These are phyloP conservation scores for Melaleuca quinquenervia DNA, from an alignment of 345 rosid species.

Conservation along the genomic window DNA sequence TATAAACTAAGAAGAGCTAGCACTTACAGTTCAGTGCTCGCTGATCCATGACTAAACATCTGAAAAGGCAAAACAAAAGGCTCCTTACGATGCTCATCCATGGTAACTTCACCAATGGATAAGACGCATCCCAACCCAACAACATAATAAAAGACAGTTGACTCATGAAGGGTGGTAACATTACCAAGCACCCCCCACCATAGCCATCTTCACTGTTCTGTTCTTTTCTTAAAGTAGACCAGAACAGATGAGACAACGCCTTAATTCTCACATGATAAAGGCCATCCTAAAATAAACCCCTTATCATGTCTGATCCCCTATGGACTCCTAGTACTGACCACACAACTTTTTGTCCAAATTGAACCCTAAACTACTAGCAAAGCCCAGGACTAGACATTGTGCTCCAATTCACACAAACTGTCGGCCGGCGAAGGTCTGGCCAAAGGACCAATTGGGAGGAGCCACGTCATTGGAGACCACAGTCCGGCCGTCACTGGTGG, in stretches of 20 bases:
- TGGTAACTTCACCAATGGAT: neutral
- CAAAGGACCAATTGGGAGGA: constrained; percentile 38
- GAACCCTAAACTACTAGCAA: neutral
- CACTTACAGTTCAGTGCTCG: neutral
- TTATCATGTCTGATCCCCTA: neutral
- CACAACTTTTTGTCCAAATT: neutral
- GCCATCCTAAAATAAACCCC: neutral
- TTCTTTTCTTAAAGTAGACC: neutral
- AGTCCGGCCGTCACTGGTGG: constrained; percentile 31
- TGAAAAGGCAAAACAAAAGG: neutral
- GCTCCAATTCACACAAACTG: neutral
- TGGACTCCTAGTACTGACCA: neutral
- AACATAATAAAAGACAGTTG: neutral
- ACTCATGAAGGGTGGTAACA: constrained; percentile 9
- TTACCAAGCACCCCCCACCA: neutral
- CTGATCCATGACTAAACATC: neutral
- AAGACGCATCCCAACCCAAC: neutral
- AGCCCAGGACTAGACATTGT: constrained; percentile 6
- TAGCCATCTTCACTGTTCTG: neutral
- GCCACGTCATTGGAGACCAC: constrained; percentile 26
- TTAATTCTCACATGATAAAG: neutral
- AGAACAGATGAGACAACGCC: neutral
- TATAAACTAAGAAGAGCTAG: neutral
- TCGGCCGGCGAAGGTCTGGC: constrained; percentile 36
- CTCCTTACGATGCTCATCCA: neutral